Base-by-base conservation (phyloP, 495 filamentous ascomycete genomes). In the Aspergillus leporis region DNA sequence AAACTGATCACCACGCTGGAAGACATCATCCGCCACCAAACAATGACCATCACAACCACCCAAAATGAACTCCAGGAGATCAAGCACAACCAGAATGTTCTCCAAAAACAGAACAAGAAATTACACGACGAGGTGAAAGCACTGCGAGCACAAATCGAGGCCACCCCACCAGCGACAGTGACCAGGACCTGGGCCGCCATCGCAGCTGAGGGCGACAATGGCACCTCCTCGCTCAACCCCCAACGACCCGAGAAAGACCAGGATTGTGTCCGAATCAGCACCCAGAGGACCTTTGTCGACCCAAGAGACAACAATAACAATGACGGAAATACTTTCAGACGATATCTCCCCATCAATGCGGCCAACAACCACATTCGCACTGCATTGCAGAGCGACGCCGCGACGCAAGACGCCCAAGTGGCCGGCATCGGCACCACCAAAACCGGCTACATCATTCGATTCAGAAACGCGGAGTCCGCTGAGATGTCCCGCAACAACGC, bases 401-500 rank as follows among this genome's bases (percentile, higher is more conserved):
- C 51, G 6, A 28, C 56, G 0, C 57, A 68, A 57, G 59, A 61
- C 41, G 58, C 51, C 45, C 31, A 63, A 53, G 55, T 68, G 22
- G 50, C 31, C 18, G 51, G 55, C 2, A n/a, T 58, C 46, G 55
- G 36, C 43, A 67, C 62, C 36, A 68, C 62, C 32, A 65, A 63
- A 28, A 66, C 61, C 0, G 59, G 66, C 0, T 66, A 69, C 47
- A 1, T 69, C 13, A 66, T 69, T 54, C 63, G 61, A 21, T 69
- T 66, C 23, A 65, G 60, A 41, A 28, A 64, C 49, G 1, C 51
- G 21, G 61, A 64, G 53, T 64, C 61, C 31, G 64, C 66, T 8
- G 51, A 64, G 0, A 31, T 23, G n/a, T 56, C 66, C 45, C 40
- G 59, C 40, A 64, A 56, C 9, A 62, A 66, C 38, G 66, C 49